Percentiles rank a stretch among this genome's conserved stretches.
Evolutionary conservation across 2,329 filamentous ascomycete species (phyloP).

Genomic region (Emericellopsis atlantica): DNA sequence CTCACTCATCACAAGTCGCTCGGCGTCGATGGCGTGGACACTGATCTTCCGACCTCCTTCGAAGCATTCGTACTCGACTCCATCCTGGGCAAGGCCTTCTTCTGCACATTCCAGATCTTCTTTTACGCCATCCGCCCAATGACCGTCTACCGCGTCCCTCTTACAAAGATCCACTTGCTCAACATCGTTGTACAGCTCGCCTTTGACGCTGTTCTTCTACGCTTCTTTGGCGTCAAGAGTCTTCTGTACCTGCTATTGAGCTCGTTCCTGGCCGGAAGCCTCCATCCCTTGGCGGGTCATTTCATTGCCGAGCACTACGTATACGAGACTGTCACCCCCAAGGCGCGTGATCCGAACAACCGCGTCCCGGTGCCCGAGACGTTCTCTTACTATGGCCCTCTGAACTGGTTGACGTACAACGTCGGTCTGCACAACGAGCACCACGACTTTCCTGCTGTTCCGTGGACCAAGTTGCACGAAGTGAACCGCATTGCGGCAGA

Average conservation of each 20-base stretch:
- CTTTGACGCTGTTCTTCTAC: slow-evolving; percentile 64
- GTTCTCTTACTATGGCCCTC: slow-evolving; percentile 87
- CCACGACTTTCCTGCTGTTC: slow-evolving; percentile 94
- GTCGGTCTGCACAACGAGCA: slow-evolving; percentile 98
- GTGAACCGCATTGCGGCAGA: slow-evolving; percentile 73
- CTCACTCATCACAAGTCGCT: slow-evolving; percentile 98
- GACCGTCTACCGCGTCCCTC: slow-evolving; percentile 79
- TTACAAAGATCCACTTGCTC: slow-evolving; percentile 72
- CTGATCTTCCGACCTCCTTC: slow-evolving; percentile 82
- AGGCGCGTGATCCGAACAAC: slow-evolving; percentile 44
- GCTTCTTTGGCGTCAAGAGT: slow-evolving; percentile 46
- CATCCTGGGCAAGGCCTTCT: slow-evolving; percentile 92
- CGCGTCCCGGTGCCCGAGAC: slow-evolving; percentile 72
- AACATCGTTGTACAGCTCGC: slow-evolving; percentile 67
- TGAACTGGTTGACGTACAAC: slow-evolving; percentile 93
- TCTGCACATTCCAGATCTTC: slow-evolving; percentile 97
- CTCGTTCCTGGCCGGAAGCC: slow-evolving; percentile 83
- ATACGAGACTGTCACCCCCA: slow-evolving; percentile 49
- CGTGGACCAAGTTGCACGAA: slow-evolving; percentile 76
- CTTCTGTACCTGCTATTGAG: slow-evolving; percentile 77
- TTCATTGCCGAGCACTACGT: slow-evolving; percentile 98
- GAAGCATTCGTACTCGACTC: slow-evolving; percentile 92
- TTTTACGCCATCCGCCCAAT: slow-evolving; percentile 97
- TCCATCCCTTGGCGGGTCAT: slow-evolving; percentile 91
- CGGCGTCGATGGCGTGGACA: slow-evolving; percentile 90